A percentile compares a stretch with the other conserved stretches of the same genome.
Conservation (phyloP, 768 basidiomycete species). For the Mycena rebaudengoi region DNA sequence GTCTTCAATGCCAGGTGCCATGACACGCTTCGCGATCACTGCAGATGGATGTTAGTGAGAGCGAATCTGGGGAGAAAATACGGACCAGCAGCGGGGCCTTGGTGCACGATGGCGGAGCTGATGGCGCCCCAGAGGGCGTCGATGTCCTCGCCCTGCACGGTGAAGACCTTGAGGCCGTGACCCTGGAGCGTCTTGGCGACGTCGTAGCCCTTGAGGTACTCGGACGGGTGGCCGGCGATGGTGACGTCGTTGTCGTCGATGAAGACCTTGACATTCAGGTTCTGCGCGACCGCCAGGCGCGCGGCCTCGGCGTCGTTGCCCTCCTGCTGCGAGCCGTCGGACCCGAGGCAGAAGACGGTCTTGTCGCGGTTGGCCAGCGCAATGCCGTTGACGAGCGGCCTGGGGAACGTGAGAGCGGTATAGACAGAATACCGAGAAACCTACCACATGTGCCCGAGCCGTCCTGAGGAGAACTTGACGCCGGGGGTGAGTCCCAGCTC, state of each 20-base stretch:
- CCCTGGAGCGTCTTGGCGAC: conserved; percentile 77
- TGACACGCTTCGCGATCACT: conserved; percentile 76
- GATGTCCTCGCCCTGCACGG: conserved; percentile 80
- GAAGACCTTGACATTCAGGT: conserved; percentile 84
- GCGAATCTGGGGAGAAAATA: background rate
- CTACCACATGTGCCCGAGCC: conserved; percentile 89
- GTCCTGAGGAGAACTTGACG: conserved; percentile 93
- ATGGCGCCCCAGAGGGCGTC: conserved; percentile 80
- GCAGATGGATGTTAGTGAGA: background rate
- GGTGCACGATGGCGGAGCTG: conserved; percentile 57
- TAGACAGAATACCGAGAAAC: conserved; percentile 18
- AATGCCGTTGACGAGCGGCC: conserved; percentile 85
- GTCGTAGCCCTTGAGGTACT: conserved; percentile 85
- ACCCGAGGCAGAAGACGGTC: conserved; percentile 84
- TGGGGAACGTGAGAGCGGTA: conserved; percentile 27
- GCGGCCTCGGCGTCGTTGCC: conserved; percentile 93
- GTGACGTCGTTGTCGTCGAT: conserved; percentile 94
- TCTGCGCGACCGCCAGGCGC: conserved; percentile 83
- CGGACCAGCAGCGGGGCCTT: conserved; percentile 84
- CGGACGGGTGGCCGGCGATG: conserved; percentile 89
- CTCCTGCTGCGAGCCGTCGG: conserved; percentile 92
- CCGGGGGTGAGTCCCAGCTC: conserved; percentile 92
- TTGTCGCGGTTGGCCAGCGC: conserved; percentile 82
- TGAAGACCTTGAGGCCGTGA: conserved; percentile 82
- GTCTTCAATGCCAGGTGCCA: conserved; percentile 75